Conservation (phyloP, 345 rosid genomes). For the Murraya paniculata region DNA sequence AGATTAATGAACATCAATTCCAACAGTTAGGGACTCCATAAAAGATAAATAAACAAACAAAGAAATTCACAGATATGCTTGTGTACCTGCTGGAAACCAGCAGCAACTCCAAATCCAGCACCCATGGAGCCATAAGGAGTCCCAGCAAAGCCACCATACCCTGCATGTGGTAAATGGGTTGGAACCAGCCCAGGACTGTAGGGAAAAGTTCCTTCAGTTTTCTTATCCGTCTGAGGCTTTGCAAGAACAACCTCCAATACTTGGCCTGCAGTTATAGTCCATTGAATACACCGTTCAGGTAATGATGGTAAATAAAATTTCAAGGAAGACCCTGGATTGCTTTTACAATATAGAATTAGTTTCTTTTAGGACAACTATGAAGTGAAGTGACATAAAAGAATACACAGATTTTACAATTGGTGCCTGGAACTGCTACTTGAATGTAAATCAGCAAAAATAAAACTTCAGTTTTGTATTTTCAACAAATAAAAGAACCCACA, state of each 20-base stretch:
- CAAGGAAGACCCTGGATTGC: background rate
- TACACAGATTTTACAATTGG: background rate
- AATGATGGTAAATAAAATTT: background rate
- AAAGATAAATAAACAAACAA: background rate
- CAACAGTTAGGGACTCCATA: background rate
- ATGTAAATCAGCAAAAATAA: background rate
- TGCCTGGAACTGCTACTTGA: background rate
- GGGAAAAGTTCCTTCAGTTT: constrained; percentile 55
- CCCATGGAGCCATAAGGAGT: constrained; percentile 63
- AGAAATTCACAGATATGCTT: background rate
- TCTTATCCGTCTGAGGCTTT: constrained; percentile 92
- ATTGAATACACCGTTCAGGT: constrained; percentile 4
- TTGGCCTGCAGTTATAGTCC: constrained; percentile 58
- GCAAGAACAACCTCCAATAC: constrained; percentile 94
- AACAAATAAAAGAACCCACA: background rate
- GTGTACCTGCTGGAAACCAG: constrained; percentile 74
- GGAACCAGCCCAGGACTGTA: constrained; percentile 51
- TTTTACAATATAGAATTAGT: background rate
- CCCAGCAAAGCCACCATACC: constrained; percentile 78
- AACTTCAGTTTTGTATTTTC: background rate
- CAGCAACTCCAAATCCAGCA: constrained; percentile 67
- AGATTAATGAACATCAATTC: constrained; percentile 13
- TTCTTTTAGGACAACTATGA: background rate
- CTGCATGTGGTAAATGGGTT: constrained; percentile 42
- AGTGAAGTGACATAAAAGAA: background rate